phyloP scores from a whole-genome alignment of 2,329 filamentous ascomycete species.

The Talaromyces sp. region DNA sequence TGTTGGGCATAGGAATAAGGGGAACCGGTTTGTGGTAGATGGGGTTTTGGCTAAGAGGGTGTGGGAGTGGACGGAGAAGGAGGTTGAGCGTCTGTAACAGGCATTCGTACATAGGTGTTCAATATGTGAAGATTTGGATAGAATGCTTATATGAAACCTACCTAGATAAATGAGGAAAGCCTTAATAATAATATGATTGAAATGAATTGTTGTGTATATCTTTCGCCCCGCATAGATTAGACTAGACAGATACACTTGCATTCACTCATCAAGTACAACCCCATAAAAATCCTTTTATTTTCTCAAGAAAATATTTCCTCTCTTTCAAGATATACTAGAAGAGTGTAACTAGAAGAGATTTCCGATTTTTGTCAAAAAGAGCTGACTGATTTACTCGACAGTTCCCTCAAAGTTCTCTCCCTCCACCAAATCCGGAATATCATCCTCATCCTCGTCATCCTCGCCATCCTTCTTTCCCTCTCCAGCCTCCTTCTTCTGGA shows the following conservation, averaged over 20 bases:
- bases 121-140: background rate
- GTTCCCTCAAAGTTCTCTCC: constrained; percentile 99
- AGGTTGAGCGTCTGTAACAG: background rate
- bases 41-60: constrained; percentile 32
- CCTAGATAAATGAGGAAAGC: background rate
- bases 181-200: background rate
- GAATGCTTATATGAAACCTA: no score
- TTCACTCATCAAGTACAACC: background rate
- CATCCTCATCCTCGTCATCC: constrained; percentile 66
- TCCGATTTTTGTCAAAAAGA: background rate
- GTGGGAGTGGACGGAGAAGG: constrained; percentile 45
- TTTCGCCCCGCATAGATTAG: constrained; percentile 3
- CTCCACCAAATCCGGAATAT: constrained; percentile 95
- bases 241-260: background rate
- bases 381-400: constrained; percentile 66
- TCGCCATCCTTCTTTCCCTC: constrained; percentile 68
- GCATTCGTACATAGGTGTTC: background rate
- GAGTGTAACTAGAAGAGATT: background rate
- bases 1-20: constrained; percentile 33
- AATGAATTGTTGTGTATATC: constrained; percentile 8
- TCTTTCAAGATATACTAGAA: background rate
- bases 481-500: constrained; percentile 88
- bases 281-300: background rate
- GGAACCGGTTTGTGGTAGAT: constrained; percentile 32
- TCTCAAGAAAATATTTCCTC: background rate